Evolutionary conservation across 1,284 basidiomycete genomes (phyloP).

Genomic region (Trichosporon ovoides): DNA sequence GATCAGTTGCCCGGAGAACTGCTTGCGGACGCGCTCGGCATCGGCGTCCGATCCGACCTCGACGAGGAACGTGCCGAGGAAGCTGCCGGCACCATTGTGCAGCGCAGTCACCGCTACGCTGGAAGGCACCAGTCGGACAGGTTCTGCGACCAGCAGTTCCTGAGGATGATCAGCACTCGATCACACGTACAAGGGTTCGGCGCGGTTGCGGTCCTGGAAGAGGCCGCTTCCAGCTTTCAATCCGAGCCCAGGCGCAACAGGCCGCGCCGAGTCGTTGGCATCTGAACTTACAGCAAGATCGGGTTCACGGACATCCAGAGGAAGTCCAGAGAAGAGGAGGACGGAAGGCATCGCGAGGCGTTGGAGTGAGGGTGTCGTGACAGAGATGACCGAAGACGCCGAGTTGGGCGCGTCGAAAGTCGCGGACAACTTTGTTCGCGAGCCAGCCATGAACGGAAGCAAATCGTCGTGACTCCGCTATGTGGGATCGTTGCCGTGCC

Average conservation of each 20-base stretch:
- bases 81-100: constrained; percentile 23
- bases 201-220: no score
- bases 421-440: neutral
- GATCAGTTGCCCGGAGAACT: constrained; percentile 38
- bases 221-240: no score
- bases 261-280: no score
- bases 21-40: constrained; percentile 35
- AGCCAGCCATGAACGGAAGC: neutral
- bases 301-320: constrained; percentile 33
- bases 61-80: constrained; percentile 35
- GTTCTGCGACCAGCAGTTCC: constrained; percentile 34
- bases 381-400: neutral
- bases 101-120: constrained; percentile 30
- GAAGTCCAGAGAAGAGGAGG: constrained; percentile 40
- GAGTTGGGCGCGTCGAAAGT: constrained; percentile 1
- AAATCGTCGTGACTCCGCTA: no score
- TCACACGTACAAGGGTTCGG: no score
- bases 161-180: constrained; percentile 11
- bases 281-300: constrained; percentile 24
- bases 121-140: constrained; percentile 24
- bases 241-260: no score
- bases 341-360: constrained; percentile 18
- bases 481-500: no score
- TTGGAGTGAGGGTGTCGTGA: neutral
- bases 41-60: constrained; percentile 30